A percentile compares a stretch with the other conserved stretches of the same genome.
phyloP scores from a whole-genome alignment of 345 rosid species.

The Rhodomyrtus tomentosa region DNA sequence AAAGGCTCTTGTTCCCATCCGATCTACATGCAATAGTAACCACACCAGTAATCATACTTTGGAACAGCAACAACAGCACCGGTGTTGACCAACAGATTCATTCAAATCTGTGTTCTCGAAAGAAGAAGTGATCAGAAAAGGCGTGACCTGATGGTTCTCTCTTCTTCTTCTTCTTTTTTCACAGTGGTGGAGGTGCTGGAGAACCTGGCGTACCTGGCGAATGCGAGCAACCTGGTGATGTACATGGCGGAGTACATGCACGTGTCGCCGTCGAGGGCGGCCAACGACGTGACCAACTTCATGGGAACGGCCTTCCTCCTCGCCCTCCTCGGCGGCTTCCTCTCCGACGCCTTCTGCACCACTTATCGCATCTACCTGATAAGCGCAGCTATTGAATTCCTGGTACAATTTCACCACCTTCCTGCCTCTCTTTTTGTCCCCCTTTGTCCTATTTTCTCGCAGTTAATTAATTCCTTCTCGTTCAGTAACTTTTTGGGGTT shows the following conservation, averaged over 20 bases:
- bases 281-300: slow-evolving; percentile 77
- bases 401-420: neutral
- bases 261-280: slow-evolving; percentile 56
- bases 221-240: slow-evolving; percentile 75
- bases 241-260: slow-evolving; percentile 70
- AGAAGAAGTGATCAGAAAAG: no score
- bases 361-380: slow-evolving; percentile 11
- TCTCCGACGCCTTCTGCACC: slow-evolving; percentile 55
- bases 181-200: slow-evolving; percentile 80
- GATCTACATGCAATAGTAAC: neutral
- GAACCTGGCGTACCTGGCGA: slow-evolving; percentile 76
- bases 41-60: neutral
- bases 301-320: slow-evolving; percentile 79
- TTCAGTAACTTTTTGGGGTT: neutral
- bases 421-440: neutral
- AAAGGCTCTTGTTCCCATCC: neutral
- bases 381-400: slow-evolving; percentile 14
- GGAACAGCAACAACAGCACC: no score
- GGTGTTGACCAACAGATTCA: neutral
- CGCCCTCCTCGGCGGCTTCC: slow-evolving; percentile 80
- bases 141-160: neutral
- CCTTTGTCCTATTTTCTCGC: neutral
- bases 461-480: neutral
- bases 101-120: neutral
- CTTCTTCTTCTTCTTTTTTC: neutral